A percentile compares a stretch with the other conserved stretches of the same genome.
phyloP scores from a whole-genome alignment of 2,329 filamentous ascomycete species.

The Orbilia ellipsospora region DNA sequence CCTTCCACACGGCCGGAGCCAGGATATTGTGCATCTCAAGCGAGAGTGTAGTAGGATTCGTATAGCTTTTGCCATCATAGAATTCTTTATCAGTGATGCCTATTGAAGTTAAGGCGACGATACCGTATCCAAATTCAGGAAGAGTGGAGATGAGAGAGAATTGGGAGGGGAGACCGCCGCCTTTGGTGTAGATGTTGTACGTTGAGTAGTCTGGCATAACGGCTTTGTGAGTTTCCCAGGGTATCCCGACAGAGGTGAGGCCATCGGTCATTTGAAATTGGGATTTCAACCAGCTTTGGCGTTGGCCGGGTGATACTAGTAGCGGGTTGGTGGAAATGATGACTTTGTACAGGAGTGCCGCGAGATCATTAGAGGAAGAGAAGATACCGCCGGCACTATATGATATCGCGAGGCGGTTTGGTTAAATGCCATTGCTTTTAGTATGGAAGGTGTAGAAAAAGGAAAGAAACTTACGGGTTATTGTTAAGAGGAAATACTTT shows the following conservation, averaged over 20 bases:
- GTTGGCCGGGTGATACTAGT: conserved; percentile 27
- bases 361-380: conserved; percentile 39
- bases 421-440: background rate
- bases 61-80: conserved; percentile 2
- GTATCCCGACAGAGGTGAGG: conserved; percentile 33
- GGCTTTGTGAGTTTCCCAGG: conserved; percentile 39
- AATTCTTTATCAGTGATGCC: conserved; percentile 24
- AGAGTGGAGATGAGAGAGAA: conserved; percentile 30
- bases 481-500: conserved; percentile 20
- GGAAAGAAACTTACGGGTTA: conserved; percentile 21
- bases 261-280: conserved; percentile 36
- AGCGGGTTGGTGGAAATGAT: conserved; percentile 20
- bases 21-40: conserved; percentile 30
- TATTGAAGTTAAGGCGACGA: conserved; percentile 17
- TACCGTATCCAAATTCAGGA: conserved; percentile 44
- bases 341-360: conserved; percentile 27
- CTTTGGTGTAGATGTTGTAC: conserved; percentile 47
- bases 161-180: conserved; percentile 40
- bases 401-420: too few relatives aligned
- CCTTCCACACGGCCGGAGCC: conserved; percentile 38
- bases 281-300: conserved; percentile 33
- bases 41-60: conserved; percentile 12
- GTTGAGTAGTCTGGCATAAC: conserved; percentile 41
- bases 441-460: too few relatives aligned
- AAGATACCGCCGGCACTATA: conserved; percentile 45